Conservation (phyloP, 2,329 filamentous ascomycete genomes). For the Aspergillus aculeatus region DNA sequence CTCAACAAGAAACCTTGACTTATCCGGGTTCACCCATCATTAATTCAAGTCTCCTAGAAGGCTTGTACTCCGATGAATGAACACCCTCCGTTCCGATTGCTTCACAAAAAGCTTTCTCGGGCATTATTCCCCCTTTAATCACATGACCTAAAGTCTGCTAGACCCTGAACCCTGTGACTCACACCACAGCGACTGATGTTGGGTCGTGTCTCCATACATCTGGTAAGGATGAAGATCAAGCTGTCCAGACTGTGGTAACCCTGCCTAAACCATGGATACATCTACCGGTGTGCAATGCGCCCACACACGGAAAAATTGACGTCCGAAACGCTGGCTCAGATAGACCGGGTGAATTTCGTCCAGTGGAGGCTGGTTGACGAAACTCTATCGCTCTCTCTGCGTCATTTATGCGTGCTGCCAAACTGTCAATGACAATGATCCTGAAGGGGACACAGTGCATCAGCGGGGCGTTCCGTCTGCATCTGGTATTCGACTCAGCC, state of each 20-base stretch:
- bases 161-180: not conserved
- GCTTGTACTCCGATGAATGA: conserved; percentile 4
- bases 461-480: not conserved
- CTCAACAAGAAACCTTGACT: not conserved
- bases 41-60: conserved; percentile 8
- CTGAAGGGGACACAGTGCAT: not conserved
- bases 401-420: conserved; percentile 10
- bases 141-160: not conserved
- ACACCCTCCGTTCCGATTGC: not conserved
- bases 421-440: conserved; percentile 2
- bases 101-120: conserved; percentile 10
- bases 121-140: conserved; percentile 6
- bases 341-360: not conserved
- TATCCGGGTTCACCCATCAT: conserved; percentile 4
- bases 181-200: not conserved
- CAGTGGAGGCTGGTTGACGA: conserved; percentile 11
- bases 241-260: not conserved
- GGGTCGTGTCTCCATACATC: not conserved
- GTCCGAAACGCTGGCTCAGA: not conserved
- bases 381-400: conserved; percentile 13
- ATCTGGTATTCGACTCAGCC: not conserved
- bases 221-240: not conserved
- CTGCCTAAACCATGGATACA: not conserved
- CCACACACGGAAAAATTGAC: not conserved
- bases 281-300: not conserved